These are phyloP conservation scores for Lepiota venenata DNA, from an alignment of 768 basidiomycete genomes.

Conservation along the genomic window DNA sequence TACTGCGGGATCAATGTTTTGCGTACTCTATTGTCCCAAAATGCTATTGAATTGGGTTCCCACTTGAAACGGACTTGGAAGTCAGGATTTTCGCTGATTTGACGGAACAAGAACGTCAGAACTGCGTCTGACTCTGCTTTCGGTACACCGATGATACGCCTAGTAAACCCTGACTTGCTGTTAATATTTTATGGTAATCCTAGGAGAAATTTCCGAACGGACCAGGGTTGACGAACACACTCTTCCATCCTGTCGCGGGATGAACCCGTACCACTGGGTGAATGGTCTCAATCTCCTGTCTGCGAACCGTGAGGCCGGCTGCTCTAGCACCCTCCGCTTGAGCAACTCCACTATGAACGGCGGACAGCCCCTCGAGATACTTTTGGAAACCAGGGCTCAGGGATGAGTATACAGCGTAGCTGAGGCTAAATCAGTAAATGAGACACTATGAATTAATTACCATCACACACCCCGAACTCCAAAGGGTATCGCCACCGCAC, in stretches of 20 bases:
- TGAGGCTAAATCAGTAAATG: constrained; percentile 20
- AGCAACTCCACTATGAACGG: constrained; percentile 73
- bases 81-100: constrained; percentile 67
- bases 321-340: constrained; percentile 75
- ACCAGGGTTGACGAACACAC: constrained; percentile 79
- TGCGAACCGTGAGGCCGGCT: constrained; percentile 66
- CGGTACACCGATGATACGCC: constrained; percentile 73
- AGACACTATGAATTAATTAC: neutral
- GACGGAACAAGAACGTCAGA: constrained; percentile 65
- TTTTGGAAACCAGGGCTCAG: constrained; percentile 71
- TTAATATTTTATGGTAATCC: neutral
- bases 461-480: constrained; percentile 65
- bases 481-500: constrained; percentile 76
- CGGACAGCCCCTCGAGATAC: constrained; percentile 71
- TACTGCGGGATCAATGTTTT: neutral
- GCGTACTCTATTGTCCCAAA: constrained; percentile 83
- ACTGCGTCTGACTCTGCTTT: constrained; percentile 81
- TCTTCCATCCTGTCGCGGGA: constrained; percentile 84
- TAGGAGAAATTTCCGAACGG: constrained; percentile 12
- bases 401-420: constrained; percentile 82
- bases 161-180: constrained; percentile 60
- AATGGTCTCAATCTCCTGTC: constrained; percentile 62
- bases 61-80: constrained; percentile 78
- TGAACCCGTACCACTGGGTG: constrained; percentile 85
- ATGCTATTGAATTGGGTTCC: constrained; percentile 73